A percentile compares a stretch with the other conserved stretches of the same genome.
Conservation (phyloP, 2,329 filamentous ascomycete genomes). For the Emergomyces pasteurianus region DNA sequence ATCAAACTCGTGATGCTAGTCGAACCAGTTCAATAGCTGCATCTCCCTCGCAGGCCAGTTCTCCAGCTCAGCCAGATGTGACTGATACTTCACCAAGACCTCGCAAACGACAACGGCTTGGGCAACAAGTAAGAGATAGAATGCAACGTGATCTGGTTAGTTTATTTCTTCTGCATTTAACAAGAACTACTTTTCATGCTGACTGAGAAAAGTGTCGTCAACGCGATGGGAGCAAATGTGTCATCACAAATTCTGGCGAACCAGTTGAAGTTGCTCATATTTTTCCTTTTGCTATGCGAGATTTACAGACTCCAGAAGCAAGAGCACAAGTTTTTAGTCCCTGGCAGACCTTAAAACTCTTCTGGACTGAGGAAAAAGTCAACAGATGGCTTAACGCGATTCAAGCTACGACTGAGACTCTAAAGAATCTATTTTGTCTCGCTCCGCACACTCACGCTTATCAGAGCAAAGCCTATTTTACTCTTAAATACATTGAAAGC, state of each 20-base stretch:
- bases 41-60: not conserved
- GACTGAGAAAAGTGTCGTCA: not conserved
- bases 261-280: too few species aligned
- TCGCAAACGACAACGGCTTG: not conserved
- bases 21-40: not conserved
- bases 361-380: not conserved
- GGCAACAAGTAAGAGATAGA: not conserved
- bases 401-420: not conserved
- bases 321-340: not conserved
- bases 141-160: too few species aligned
- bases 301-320: not conserved
- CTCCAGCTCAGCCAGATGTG: not conserved
- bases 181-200: too few species aligned
- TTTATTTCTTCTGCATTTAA: too few species aligned
- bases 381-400: not conserved
- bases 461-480: not conserved
- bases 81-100: not conserved
- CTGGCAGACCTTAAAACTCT: not conserved
- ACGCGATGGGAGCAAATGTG: not conserved
- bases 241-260: too few species aligned
- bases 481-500: not conserved
- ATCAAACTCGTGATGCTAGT: too few species aligned
- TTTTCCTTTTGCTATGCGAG: not conserved
- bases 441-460: not conserved
- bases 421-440: not conserved